Conservation (phyloP, 2,329 filamentous ascomycete species). For the Onygenales sp. region DNA sequence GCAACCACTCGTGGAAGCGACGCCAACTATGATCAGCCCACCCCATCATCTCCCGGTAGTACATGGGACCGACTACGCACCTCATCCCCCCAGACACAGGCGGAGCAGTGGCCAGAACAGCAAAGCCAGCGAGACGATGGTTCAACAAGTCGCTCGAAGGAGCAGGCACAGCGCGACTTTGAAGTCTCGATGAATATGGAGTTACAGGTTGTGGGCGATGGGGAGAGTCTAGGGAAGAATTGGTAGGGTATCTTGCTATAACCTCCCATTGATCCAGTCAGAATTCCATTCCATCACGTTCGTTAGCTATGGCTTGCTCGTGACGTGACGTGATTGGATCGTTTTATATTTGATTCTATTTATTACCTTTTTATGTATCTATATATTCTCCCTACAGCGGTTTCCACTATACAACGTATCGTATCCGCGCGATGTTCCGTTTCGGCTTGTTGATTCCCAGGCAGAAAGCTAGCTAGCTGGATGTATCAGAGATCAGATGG, state of each 20-base stretch:
- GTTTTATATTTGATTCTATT: too few species aligned
- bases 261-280: too few species aligned
- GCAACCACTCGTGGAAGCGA: neutral
- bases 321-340: too few species aligned
- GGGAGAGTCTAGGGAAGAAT: slow-evolving; percentile 5
- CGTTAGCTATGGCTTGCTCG: too few species aligned
- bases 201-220: slow-evolving; percentile 18
- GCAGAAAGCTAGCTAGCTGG: too few species aligned
- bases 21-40: neutral
- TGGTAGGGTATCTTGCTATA: neutral
- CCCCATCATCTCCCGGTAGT: neutral
- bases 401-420: too few species aligned
- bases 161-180: slow-evolving; percentile 35
- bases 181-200: slow-evolving; percentile 35
- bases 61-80: slow-evolving; percentile 5
- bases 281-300: too few species aligned
- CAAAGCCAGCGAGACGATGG: slow-evolving; percentile 3
- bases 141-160: slow-evolving; percentile 16
- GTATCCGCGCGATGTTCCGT: too few species aligned
- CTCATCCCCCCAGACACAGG: neutral
- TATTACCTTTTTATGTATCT: too few species aligned
- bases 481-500: too few species aligned
- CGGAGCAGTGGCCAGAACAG: slow-evolving; percentile 5
- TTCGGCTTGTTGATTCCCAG: too few species aligned
- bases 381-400: too few species aligned